Evolutionary conservation across 2,329 filamentous ascomycete genomes (phyloP), one percentile per base, ranked within the genome.

Genomic region (Teratosphaeria pseudoeucalypti): DNA sequence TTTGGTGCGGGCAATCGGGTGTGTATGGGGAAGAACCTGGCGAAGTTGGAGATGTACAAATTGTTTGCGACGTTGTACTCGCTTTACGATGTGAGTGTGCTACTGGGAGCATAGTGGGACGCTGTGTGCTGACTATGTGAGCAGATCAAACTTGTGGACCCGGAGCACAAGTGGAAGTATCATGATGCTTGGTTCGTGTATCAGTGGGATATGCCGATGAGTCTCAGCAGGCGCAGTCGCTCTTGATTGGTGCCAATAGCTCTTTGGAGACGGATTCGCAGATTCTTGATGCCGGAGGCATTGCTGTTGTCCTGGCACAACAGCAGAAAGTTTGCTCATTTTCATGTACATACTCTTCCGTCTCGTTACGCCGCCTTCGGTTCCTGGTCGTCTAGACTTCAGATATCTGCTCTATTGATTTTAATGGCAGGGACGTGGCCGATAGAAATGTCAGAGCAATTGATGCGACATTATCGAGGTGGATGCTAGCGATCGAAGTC

Each of bases 1-100:
- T 74, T 74, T 55, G 73, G 72, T 9, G 68, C 62, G 2, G 72
- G 73, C 2, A 66, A 68, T 1, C 61, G 72, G 10, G 68, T 64
- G 2, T 74, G 72, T 57, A 67, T 69, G 16, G 72, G 72, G 1
- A 61, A 61, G 34, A 62, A 67, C 49, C 63, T 70, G 54, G 60
- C 62, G 7, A 49, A 64, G 39, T 43, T 69, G 32, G 68, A 70
- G 61, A 68, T 70, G 60, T 59, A 52, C 32, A 70, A 68, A 55
- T 54, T 70, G 23, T 53, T 57, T 37, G 56, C 56, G 14, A 57
- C 56, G n/a, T 26, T 57, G 39, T 57, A 52, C 52, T 57, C 56
- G 56, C 56, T 57, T 3, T 57, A 52, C 23, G 56, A 57, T 53
- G 56, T 57, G 56, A 57, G 56, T 57, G 14, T 39, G 4, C 34